A percentile compares a stretch with the other conserved stretches of the same genome.
phyloP scores from a whole-genome alignment of 177 flowering plant genomes.

The Vitis hybrid region DNA sequence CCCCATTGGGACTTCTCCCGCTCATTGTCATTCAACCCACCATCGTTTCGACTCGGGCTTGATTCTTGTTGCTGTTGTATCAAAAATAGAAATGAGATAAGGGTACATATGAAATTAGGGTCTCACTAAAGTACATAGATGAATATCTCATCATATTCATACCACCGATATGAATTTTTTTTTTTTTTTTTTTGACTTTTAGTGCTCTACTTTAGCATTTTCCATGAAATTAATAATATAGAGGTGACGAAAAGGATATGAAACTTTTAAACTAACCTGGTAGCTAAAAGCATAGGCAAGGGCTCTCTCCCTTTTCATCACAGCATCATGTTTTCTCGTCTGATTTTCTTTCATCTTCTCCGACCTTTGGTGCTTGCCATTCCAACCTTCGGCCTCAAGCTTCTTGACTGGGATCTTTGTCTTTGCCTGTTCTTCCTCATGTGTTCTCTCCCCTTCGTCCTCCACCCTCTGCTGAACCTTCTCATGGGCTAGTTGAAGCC shows the following conservation, averaged over 20 bases:
- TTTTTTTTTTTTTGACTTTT: too few species aligned
- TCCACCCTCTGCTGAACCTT: slow-evolving; percentile 27
- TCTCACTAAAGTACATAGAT: too few species aligned
- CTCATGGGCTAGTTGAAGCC: slow-evolving; percentile 60
- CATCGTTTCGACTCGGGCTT: slow-evolving; percentile 16
- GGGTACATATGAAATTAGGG: too few species aligned
- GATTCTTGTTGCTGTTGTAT: slow-evolving; percentile 10
- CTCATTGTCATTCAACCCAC: slow-evolving; percentile 21
- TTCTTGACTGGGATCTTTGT: slow-evolving; percentile 21
- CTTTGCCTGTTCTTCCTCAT: slow-evolving; percentile 16
- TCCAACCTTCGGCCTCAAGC: slow-evolving; percentile 27
- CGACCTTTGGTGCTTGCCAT: slow-evolving; percentile 34
- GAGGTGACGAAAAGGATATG: too few species aligned
- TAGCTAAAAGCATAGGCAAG: slow-evolving; percentile 82
- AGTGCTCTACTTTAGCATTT: too few species aligned
- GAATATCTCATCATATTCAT: too few species aligned
- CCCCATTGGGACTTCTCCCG: slow-evolving; percentile 65
- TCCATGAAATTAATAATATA: background rate
- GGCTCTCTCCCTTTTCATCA: slow-evolving; percentile 69
- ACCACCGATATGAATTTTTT: too few species aligned
- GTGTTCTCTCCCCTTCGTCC: slow-evolving; percentile 14
- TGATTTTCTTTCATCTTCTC: slow-evolving; percentile 38
- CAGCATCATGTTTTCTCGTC: slow-evolving; percentile 52
- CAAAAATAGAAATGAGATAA: background rate
- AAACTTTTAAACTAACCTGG: slow-evolving; percentile 45